phyloP scores from a whole-genome alignment of 2,329 filamentous ascomycete genomes.

The Grosmannia penicillata region DNA sequence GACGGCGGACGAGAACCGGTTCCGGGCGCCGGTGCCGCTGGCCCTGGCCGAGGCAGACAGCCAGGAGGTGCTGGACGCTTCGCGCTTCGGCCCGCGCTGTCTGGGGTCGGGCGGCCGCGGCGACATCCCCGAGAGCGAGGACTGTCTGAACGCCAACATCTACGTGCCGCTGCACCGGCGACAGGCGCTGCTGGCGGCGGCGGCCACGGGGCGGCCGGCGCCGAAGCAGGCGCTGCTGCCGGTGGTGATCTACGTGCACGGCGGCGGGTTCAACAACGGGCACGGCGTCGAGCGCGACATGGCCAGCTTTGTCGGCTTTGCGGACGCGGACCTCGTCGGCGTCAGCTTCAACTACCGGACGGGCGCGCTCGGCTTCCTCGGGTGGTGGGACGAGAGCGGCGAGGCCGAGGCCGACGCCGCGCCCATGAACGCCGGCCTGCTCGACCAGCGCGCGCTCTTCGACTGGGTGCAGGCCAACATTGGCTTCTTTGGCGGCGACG shows the following conservation, averaged over 20 bases:
- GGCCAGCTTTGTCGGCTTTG: constrained; percentile 43
- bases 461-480: constrained; percentile 48
- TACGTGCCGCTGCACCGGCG: constrained; percentile 14
- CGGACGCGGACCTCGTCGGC: constrained; percentile 35
- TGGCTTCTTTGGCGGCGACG: constrained; percentile 43
- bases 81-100: constrained; percentile 7
- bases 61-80: constrained; percentile 1
- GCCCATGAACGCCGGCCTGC: constrained; percentile 47
- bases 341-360: constrained; percentile 50
- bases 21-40: constrained; percentile 24
- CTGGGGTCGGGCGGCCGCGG: constrained; percentile 13
- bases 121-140: constrained; percentile 25
- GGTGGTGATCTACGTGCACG: constrained; percentile 47
- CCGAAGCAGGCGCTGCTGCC: constrained; percentile 19
- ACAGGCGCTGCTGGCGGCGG: background rate
- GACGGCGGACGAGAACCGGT: constrained; percentile 28
- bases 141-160: constrained; percentile 38
- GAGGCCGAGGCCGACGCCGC: constrained; percentile 20
- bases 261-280: constrained; percentile 46
- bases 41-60: constrained; percentile 5
- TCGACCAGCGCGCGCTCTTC: constrained; percentile 44
- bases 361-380: constrained; percentile 54
- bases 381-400: constrained; percentile 12
- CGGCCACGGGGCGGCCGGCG: background rate
- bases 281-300: constrained; percentile 41